phyloP scores from a whole-genome alignment of 257 asterid species.

The Lithospermum erythrorhizon region DNA sequence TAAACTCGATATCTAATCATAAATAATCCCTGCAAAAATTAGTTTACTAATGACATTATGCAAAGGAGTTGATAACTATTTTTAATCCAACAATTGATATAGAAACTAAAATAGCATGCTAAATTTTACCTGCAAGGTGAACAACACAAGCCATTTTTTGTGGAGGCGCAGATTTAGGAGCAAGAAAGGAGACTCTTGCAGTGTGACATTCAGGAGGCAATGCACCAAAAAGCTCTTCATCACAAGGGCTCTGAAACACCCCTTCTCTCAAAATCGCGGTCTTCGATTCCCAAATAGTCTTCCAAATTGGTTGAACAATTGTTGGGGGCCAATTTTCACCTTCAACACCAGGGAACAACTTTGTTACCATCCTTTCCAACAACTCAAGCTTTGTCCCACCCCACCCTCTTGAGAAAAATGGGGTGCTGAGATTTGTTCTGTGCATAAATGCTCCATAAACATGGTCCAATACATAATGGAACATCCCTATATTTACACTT shows the following conservation, averaged over 20 bases:
- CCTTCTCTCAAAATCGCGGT: constrained; percentile 76
- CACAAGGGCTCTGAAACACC: constrained; percentile 71
- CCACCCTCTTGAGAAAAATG: constrained; percentile 83
- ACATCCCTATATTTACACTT: constrained; percentile 71
- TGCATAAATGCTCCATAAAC: constrained; percentile 86
- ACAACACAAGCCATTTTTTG: constrained; percentile 83
- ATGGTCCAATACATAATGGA: constrained; percentile 79
- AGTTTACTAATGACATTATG: too few relatives aligned
- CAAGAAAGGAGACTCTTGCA: constrained; percentile 82
- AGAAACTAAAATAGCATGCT: not conserved
- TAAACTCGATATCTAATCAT: too few relatives aligned
- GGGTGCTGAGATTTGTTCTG: constrained; percentile 76
- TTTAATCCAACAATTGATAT: too few relatives aligned
- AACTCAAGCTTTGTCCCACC: constrained; percentile 92
- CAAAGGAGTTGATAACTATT: too few relatives aligned
- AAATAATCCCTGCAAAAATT: too few relatives aligned
- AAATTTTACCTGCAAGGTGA: constrained; percentile 81
- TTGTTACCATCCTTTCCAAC: constrained; percentile 63
- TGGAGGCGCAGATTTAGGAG: constrained; percentile 49
- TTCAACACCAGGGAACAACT: constrained; percentile 58
- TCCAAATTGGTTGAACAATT: constrained; percentile 66
- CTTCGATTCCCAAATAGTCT: constrained; percentile 70
- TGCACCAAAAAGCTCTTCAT: constrained; percentile 62
- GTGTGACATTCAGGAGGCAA: constrained; percentile 86
- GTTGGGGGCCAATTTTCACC: constrained; percentile 75